phyloP scores from a whole-genome alignment of 768 basidiomycete genomes.

The Trametes coccinea region DNA sequence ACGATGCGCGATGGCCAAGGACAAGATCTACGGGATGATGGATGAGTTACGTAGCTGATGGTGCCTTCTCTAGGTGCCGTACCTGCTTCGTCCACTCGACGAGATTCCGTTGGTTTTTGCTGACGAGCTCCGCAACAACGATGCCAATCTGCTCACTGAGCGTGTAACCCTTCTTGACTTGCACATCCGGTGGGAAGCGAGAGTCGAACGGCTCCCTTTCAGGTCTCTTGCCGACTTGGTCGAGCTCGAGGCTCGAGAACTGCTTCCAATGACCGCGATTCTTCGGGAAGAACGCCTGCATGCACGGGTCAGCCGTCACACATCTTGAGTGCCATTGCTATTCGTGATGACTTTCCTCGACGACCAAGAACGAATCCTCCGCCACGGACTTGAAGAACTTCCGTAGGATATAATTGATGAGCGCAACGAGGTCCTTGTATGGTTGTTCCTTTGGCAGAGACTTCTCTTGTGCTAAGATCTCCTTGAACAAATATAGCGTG shows the following conservation, averaged over 20 bases:
- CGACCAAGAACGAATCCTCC: conserved; percentile 81
- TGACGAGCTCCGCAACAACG: conserved; percentile 70
- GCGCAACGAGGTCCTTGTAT: conserved; percentile 76
- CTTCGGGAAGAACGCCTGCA: conserved; percentile 86
- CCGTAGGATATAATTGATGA: conserved; percentile 85
- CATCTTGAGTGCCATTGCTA: too few species aligned
- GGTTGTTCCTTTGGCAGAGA: conserved; percentile 77
- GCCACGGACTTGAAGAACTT: conserved; percentile 92
- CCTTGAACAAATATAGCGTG: conserved; percentile 84
- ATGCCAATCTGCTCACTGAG: conserved; percentile 92
- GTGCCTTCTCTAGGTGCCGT: too few species aligned
- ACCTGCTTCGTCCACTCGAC: conserved; percentile 81
- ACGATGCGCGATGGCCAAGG: conserved; percentile 58
- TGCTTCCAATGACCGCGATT: conserved; percentile 86
- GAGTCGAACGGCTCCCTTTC: conserved; percentile 41
- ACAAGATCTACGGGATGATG: conserved; percentile 52
- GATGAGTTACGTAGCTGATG: too few species aligned
- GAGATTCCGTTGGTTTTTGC: conserved; percentile 60
- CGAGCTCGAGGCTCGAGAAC: conserved; percentile 75
- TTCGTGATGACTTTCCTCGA: conserved; percentile 65
- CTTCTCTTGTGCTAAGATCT: conserved; percentile 79
- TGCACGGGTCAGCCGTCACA: too few species aligned
- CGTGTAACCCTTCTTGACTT: conserved; percentile 83
- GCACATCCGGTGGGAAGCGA: conserved; percentile 63
- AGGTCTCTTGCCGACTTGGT: conserved; percentile 41